Percentiles rank a stretch among this genome's conserved stretches.
Evolutionary conservation across 192 early-diverging fungal species (phyloP).

Genomic region (Kappamyces sp.): DNA sequence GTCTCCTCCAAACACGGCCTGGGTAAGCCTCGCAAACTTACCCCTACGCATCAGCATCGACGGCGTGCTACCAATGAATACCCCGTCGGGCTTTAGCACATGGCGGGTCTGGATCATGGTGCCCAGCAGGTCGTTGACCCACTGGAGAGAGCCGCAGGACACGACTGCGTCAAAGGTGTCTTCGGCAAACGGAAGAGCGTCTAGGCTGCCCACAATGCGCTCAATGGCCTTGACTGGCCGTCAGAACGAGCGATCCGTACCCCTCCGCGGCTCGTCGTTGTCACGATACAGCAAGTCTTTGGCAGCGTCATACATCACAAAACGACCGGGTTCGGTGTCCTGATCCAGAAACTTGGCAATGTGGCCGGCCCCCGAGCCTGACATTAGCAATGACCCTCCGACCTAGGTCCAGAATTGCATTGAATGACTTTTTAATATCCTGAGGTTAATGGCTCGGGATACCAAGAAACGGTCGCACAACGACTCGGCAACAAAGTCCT

Average conservation of each 20-base stretch:
- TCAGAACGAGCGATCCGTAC: conserved; percentile 15
- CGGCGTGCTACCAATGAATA: conserved; percentile 64
- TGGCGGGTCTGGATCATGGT: conserved; percentile 78
- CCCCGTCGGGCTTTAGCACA: conserved; percentile 83
- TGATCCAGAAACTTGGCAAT: conserved; percentile 74
- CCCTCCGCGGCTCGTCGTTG: conserved; percentile 36
- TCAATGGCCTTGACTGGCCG: conserved; percentile 47
- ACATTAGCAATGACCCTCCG: conserved; percentile 5
- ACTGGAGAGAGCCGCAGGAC: conserved; percentile 81
- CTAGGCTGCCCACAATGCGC: conserved; percentile 79
- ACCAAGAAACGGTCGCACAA: conserved; percentile 73
- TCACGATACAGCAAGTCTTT: conserved; percentile 29
- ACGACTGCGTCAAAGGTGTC: conserved; percentile 85
- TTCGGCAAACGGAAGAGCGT: conserved; percentile 69
- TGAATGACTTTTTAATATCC: no score
- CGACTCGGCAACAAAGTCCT: conserved; percentile 83
- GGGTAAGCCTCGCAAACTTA: no score
- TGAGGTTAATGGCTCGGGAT: no score
- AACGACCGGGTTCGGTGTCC: conserved; percentile 69
- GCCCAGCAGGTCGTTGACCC: conserved; percentile 94
- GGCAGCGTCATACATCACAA: conserved; percentile 86
- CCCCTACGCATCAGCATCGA: no score
- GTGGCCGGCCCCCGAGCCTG: conserved; percentile 85
- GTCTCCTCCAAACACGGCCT: conserved; percentile 88
- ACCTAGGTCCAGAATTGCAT: neutral